phyloP scores from a whole-genome alignment of 2,329 filamentous ascomycete species.

The Lachnellula arida region DNA sequence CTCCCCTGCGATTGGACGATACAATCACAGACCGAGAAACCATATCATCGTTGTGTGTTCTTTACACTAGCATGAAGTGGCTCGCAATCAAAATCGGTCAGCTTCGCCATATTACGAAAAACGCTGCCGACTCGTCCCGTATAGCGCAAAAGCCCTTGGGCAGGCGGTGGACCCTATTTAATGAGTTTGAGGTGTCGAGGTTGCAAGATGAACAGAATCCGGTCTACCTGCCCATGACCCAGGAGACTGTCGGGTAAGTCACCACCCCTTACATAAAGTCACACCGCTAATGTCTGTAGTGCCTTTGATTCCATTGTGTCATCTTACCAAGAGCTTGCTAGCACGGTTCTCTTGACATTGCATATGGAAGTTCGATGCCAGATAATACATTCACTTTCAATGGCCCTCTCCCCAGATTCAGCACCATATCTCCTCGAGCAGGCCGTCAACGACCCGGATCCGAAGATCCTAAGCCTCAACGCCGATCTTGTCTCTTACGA shows the following conservation, averaged over 20 bases:
- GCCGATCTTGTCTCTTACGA: slow-evolving; percentile 82
- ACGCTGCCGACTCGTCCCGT: slow-evolving; percentile 62
- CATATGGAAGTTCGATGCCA: slow-evolving; percentile 87
- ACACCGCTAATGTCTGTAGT: slow-evolving; percentile 36
- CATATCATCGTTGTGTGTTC: slow-evolving; percentile 75
- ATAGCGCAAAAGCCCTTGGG: slow-evolving; percentile 36
- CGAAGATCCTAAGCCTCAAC: slow-evolving; percentile 78
- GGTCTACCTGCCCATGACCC: slow-evolving; percentile 82
- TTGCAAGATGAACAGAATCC: slow-evolving; percentile 56
- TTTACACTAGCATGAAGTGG: slow-evolving; percentile 99
- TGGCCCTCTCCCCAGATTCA: slow-evolving; percentile 54
- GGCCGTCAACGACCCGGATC: slow-evolving; percentile 71
- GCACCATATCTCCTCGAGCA: slow-evolving; percentile 64
- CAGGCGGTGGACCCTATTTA: slow-evolving; percentile 79
- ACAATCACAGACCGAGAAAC: slow-evolving; percentile 87
- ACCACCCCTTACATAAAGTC: not conserved
- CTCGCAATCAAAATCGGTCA: slow-evolving; percentile 77
- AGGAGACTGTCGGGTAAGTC: slow-evolving; percentile 73
- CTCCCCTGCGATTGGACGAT: slow-evolving; percentile 67
- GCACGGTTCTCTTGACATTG: slow-evolving; percentile 74
- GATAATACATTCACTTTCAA: slow-evolving; percentile 72
- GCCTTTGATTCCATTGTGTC: slow-evolving; percentile 83
- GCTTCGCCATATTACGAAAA: slow-evolving; percentile 74
- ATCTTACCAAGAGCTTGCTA: slow-evolving; percentile 76
- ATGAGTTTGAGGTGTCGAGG: slow-evolving; percentile 49